Evolutionary conservation across 306 rosid genomes (phyloP), one percentile per base, ranked within the genome.

Genomic region (Cicer pinnatifidum): DNA sequence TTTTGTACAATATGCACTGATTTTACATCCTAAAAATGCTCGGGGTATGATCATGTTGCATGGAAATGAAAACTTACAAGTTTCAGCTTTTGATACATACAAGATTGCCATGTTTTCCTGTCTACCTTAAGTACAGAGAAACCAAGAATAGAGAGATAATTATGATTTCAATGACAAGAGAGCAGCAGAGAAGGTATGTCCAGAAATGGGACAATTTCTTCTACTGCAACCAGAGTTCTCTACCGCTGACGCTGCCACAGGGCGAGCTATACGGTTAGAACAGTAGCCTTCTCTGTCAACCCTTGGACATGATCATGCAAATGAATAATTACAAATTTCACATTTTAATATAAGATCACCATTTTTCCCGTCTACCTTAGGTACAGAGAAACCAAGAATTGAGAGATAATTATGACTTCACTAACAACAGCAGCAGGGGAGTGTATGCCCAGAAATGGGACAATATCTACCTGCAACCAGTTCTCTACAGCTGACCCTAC

Each of bases 381-480:
- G 88, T 85, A 94, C 84, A 94, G 83, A 72, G 99, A 94, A 78
- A 90, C 95, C 84, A 91, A 85, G 80, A 94, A 88, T 80, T 94
- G 97, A 67, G 94, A 94, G 63, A 94, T n/a, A 40, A 94, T 83
- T 67, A 94, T 70, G 80, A 94, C 81, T 87, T 94, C 99, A 60
- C 90, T 85, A 66, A 91, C 88, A 79, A 94, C 89, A 54, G 96
- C 90, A 73, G 97, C 99, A 81, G 99, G 99, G 72, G 96, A 91
- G 83, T 86, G 93, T 72, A 94, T 80, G 75, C 97, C 99, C 62
- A 94, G 88, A 84, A 94, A 90, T 40, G 99, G 99, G 80, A 94
- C 96, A 70, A 94, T 68, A 82, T 94, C 99, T 33, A 94, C 99
- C 82, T 94, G 99, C 84, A 94, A 84, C 97, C 92, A 94, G 84